Conservation (phyloP, 2,329 filamentous ascomycete genomes). For the Cladorrhinum sp. region DNA sequence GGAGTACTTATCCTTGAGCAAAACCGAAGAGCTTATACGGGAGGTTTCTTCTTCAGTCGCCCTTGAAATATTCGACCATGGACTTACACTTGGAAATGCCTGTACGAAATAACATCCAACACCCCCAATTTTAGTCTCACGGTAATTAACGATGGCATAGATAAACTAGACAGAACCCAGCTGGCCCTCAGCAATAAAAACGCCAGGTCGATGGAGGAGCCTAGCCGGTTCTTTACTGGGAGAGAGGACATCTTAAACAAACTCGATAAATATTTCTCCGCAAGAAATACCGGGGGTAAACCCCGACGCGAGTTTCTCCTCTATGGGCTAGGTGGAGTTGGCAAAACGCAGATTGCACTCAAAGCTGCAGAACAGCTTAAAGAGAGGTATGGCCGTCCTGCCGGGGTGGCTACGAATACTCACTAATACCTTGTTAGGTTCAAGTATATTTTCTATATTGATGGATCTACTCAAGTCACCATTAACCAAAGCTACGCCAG, state of each 20-base stretch:
- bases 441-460: constrained; percentile 31
- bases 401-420: not conserved
- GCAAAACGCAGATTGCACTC: constrained; percentile 34
- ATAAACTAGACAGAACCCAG: constrained; percentile 18
- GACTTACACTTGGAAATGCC: constrained; percentile 23
- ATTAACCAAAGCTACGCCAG: constrained; percentile 12
- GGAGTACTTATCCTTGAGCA: constrained; percentile 21
- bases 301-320: constrained; percentile 27
- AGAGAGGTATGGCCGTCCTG: constrained; percentile 15
- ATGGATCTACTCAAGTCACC: constrained; percentile 26
- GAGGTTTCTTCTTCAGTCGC: constrained; percentile 23
- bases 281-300: constrained; percentile 3
- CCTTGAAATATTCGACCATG: constrained; percentile 6
- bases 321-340: constrained; percentile 31
- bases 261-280: constrained; percentile 22
- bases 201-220: constrained; percentile 1
- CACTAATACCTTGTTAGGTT: constrained; percentile 23
- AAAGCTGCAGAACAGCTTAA: constrained; percentile 26
- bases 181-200: constrained; percentile 11
- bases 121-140: not conserved
- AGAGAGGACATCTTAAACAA: constrained; percentile 25
- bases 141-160: constrained; percentile 13
- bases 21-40: constrained; percentile 22
- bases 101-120: constrained; percentile 18
- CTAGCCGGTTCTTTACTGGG: constrained; percentile 30